Evolutionary conservation across 108 stramenopile species (phyloP).

Genomic region (Nitzschia sp.): DNA sequence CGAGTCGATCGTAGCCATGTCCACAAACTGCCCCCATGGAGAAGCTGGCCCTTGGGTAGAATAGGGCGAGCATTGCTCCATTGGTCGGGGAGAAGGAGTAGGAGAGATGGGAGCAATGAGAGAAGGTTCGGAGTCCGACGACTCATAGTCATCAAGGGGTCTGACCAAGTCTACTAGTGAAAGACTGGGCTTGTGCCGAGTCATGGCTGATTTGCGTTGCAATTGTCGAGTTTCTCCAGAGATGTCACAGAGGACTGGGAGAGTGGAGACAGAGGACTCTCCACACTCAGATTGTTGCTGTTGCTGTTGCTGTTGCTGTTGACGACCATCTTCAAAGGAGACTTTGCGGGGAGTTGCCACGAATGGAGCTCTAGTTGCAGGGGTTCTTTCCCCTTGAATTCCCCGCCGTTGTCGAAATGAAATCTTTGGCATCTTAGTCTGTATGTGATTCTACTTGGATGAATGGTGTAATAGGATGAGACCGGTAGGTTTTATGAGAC

Average conservation of each 20-base stretch:
- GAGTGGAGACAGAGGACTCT: not conserved
- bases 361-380: conserved; percentile 1
- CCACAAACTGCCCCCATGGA: conserved; percentile 35
- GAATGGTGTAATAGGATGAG: not conserved
- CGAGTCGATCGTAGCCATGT: conserved; percentile 12
- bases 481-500: not conserved
- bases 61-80: not conserved
- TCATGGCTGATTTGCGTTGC: conserved; percentile 2
- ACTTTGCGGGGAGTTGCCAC: conserved; percentile 24
- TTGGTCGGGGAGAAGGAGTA: conserved; percentile 5
- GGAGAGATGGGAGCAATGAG: conserved; percentile 13
- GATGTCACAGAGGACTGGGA: not conserved
- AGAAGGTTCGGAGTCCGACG: not conserved
- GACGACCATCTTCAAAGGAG: conserved; percentile 26
- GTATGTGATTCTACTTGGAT: not conserved
- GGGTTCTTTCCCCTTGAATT: not conserved
- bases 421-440: conserved; percentile 13
- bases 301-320: no score
- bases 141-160: conserved; percentile 12
- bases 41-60: conserved; percentile 7
- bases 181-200: conserved; percentile 26
- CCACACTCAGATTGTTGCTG: not conserved
- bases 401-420: conserved; percentile 1
- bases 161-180: conserved; percentile 33
- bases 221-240: not conserved